A percentile compares a stretch with the other conserved stretches of the same genome.
Evolutionary conservation across 169 alveolate genomes (phyloP).

Genomic region (Theileria sp.): DNA sequence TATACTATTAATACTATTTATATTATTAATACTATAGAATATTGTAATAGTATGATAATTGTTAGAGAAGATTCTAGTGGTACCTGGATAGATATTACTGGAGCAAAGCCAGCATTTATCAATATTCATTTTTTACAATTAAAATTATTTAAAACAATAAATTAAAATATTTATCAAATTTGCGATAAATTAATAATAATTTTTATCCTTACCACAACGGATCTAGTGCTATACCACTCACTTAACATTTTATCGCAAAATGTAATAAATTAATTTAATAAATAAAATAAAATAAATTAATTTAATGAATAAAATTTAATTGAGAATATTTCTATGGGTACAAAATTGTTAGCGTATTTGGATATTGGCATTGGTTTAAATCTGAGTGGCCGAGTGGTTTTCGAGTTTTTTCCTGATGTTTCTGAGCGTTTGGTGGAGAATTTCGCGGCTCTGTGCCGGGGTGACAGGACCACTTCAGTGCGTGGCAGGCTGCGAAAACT

Average conservation of each 20-base stretch:
- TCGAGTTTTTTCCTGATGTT: conserved; percentile 89
- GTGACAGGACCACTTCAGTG: conserved; percentile 18
- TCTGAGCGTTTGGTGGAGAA: conserved; percentile 91
- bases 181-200: background rate
- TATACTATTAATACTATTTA: background rate
- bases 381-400: conserved; percentile 86
- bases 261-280: background rate
- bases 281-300: background rate
- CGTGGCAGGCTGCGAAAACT: conserved; percentile 82
- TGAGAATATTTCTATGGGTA: conserved; percentile 36
- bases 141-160: background rate
- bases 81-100: conserved; percentile 93
- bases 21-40: background rate
- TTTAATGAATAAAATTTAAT: too few relatives aligned
- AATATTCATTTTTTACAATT: conserved; percentile 86
- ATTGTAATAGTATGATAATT: background rate
- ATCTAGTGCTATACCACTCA: background rate
- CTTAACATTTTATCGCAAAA: background rate
- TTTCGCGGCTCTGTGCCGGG: conserved; percentile 81
- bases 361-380: conserved; percentile 76
- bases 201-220: background rate
- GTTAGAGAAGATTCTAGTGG: background rate
- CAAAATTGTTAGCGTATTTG: conserved; percentile 51
- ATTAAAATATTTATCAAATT: background rate
- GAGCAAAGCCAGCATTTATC: conserved; percentile 97